Conservation (phyloP, 2,329 filamentous ascomycete genomes). For the Monascus ruber region DNA sequence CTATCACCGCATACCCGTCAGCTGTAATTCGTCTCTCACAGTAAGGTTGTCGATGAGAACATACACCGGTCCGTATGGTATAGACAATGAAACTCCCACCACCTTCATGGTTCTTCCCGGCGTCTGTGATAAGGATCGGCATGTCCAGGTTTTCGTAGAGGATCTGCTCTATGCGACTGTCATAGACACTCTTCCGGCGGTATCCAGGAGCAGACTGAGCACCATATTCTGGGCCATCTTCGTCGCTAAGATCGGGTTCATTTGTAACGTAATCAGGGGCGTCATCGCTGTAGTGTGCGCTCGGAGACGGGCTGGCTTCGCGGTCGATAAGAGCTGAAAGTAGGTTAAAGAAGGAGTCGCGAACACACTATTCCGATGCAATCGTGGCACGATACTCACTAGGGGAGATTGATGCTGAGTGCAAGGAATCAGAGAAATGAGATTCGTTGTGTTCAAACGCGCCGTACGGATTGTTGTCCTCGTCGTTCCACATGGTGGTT, state of each 20-base stretch:
- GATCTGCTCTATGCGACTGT: conserved; percentile 93
- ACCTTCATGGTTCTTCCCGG: conserved; percentile 87
- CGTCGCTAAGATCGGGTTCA: conserved; percentile 42
- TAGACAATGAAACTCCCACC: conserved; percentile 94
- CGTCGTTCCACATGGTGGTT: conserved; percentile 87
- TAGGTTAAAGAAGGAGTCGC: neutral
- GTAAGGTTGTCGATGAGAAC: conserved; percentile 12
- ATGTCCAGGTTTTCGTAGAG: conserved; percentile 88
- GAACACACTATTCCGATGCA: neutral
- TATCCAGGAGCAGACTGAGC: conserved; percentile 38
- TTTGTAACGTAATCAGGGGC: conserved; percentile 46
- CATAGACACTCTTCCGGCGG: conserved; percentile 66
- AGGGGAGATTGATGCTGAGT: conserved; percentile 39
- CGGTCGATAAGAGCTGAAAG: conserved; percentile 45
- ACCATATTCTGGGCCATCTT: conserved; percentile 41
- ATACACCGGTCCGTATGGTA: conserved; percentile 86
- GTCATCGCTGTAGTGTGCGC: conserved; percentile 57
- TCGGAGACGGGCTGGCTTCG: conserved; percentile 55
- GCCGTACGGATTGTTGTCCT: conserved; percentile 96
- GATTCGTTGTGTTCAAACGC: conserved; percentile 84
- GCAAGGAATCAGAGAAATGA: conserved; percentile 57
- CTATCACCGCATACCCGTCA: conserved; percentile 35
- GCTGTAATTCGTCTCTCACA: neutral
- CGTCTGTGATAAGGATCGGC: conserved; percentile 83
- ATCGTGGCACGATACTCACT: conserved; percentile 36